phyloP scores from a whole-genome alignment of 2,329 filamentous ascomycete species.

The Basipetospora chlamydospora region DNA sequence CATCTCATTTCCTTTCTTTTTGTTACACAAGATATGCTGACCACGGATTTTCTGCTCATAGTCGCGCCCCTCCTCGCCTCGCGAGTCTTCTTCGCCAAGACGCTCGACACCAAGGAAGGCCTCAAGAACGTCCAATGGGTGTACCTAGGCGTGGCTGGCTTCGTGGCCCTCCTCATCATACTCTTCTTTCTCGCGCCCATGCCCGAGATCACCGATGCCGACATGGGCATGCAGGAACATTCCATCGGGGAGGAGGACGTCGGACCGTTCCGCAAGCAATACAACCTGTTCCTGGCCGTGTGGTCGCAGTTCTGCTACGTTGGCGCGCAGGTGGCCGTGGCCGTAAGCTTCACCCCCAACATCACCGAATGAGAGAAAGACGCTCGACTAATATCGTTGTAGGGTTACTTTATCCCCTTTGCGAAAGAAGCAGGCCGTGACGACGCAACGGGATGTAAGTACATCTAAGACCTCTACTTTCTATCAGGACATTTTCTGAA shows the following conservation, averaged over 20 bases:
- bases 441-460: conserved; percentile 8
- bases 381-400: too few relatives aligned
- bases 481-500: too few relatives aligned
- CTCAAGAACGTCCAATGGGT: conserved; percentile 49
- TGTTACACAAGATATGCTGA: background rate
- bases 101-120: conserved; percentile 29
- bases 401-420: too few relatives aligned
- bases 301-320: conserved; percentile 50
- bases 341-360: conserved; percentile 29
- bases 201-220: conserved; percentile 42
- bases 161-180: conserved; percentile 39
- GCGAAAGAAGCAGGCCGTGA: too few relatives aligned
- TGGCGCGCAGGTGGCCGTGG: conserved; percentile 40
- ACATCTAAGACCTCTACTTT: too few relatives aligned
- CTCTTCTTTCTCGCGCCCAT: conserved; percentile 42
- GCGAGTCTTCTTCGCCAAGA: conserved; percentile 46
- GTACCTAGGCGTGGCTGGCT: conserved; percentile 47
- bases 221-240: conserved; percentile 41
- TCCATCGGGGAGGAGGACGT: conserved; percentile 25
- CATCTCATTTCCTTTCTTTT: background rate
- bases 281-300: conserved; percentile 45
- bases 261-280: conserved; percentile 41
- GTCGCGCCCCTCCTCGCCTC: conserved; percentile 43
- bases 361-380: too few relatives aligned
- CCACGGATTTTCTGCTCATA: background rate